Evolutionary conservation across 768 basidiomycete genomes (phyloP).

Genomic region (Hortiboletus campestris): DNA sequence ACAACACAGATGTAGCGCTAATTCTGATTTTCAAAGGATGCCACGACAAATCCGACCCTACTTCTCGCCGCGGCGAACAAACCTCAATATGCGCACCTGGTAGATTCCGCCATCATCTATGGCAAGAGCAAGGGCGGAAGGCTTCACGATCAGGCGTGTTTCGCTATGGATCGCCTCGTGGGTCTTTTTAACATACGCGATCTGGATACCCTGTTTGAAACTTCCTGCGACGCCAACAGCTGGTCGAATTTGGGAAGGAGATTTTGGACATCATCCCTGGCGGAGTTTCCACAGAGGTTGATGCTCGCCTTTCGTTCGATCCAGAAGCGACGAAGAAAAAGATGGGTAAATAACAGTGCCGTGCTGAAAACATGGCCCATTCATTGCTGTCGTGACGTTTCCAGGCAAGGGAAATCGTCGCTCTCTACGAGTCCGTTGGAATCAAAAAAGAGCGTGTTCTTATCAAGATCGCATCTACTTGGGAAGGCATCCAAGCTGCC

Average conservation of each 20-base stretch:
- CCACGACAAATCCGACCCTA: conserved; percentile 93
- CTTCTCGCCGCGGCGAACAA: conserved; percentile 91
- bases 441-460: conserved; percentile 87
- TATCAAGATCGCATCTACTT: conserved; percentile 98
- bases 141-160: conserved; percentile 68
- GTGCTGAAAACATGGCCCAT: background rate
- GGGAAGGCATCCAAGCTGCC: conserved; percentile 98
- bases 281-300: conserved; percentile 96
- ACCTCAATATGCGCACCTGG: conserved; percentile 73
- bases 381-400: background rate
- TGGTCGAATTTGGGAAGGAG: conserved; percentile 94
- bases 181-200: conserved; percentile 21
- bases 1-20: background rate
- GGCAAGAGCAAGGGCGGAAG: conserved; percentile 77
- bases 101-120: conserved; percentile 67
- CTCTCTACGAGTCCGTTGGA: conserved; percentile 86
- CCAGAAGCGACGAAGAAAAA: conserved; percentile 84
- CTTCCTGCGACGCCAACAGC: conserved; percentile 42
- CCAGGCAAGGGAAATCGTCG: conserved; percentile 78
- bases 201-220: background rate
- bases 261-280: conserved; percentile 93
- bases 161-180: conserved; percentile 84
- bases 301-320: conserved; percentile 93
- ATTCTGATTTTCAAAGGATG: conserved; percentile 57
- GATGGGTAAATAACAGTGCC: conserved; percentile 33